Evolutionary conservation across 768 basidiomycete species (phyloP).

Genomic region (Suillus placidus): DNA sequence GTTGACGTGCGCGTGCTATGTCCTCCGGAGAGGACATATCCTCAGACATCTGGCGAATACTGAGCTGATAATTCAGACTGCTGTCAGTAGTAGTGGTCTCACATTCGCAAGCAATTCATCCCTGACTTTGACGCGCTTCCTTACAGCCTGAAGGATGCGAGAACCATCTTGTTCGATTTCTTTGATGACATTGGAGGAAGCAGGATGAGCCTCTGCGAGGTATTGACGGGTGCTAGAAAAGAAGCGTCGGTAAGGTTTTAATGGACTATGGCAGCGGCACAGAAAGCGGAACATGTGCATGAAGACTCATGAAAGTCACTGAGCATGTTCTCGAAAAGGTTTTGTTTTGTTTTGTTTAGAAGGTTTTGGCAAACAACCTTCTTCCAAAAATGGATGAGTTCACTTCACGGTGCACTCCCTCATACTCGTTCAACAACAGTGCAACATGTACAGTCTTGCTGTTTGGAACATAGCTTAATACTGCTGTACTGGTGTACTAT

Average conservation of each 20-base stretch:
- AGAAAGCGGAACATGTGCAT: constrained; percentile 11
- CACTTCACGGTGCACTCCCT: background rate
- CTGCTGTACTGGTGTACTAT: background rate
- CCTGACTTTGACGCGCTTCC: constrained; percentile 1
- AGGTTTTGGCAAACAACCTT: background rate
- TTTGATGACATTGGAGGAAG: constrained; percentile 17
- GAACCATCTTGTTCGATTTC: constrained; percentile 47
- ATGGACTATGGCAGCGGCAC: constrained; percentile 5
- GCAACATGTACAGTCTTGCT: background rate
- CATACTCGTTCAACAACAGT: background rate
- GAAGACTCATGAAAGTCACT: background rate
- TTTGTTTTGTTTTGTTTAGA: background rate
- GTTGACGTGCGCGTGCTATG: constrained; percentile 56
- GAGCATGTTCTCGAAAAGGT: background rate
- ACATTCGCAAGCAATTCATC: constrained; percentile 41
- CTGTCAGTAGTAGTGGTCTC: background rate
- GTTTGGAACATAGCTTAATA: background rate
- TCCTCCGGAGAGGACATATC: constrained; percentile 57
- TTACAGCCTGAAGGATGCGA: constrained; percentile 47
- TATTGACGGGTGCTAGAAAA: constrained; percentile 12
- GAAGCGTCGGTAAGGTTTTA: constrained; percentile 1
- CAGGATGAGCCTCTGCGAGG: background rate
- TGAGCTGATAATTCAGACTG: background rate
- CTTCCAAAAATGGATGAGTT: background rate
- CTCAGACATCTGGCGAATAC: constrained; percentile 48